Evolutionary conservation across 1,139 yeast species (phyloP), one percentile per base, ranked within the genome.

Genomic region (Taphrina flavorubra): DNA sequence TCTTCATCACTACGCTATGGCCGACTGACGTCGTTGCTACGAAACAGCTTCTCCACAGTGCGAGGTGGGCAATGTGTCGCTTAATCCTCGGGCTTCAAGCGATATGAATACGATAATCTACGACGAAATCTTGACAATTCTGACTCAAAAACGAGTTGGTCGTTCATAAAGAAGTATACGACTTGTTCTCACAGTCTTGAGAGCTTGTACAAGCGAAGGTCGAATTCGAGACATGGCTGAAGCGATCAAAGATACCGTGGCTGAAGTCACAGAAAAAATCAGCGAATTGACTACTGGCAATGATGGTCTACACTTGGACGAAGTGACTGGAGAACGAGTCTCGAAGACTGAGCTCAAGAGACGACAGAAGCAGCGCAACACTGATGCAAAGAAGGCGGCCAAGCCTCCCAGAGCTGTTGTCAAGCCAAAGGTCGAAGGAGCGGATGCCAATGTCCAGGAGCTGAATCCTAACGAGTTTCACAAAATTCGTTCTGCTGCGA

Each of bases 321-420:
- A 92, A 71, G 96, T 82, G 75, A 92, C 98, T 72, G 98, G 98
- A 65, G 99, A 94, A 81, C 90, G 87, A 80, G 97, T 94, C 64
- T 94, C 99, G 78, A 94, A 94, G 83, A 85, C 95, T 72, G 99
- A 94, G 80, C 87, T 94, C 82, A 94, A 94, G 85, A 91, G 90
- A 84, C 90, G 99, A 82, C 92, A 89, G 81, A 94, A 94, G 85
- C 84, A 84, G 74, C 88, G 99, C 79, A 90, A 88, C 36, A 20
- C 34, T 44, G 77, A 77, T 83, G 97, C 97, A 64, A 96, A 87
- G 76, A 92, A 92, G 84, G 94, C 94, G 68, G 83, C 83, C 71
- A 79, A 83, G 69, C 83, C 85, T 51, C 79, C 80, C 72, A 78
- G 80, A 44, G 77, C 77, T 46, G 73, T 74, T 51, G 74, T 75